Evolutionary conservation across 2,329 filamentous ascomycete genomes (phyloP), one percentile per base, ranked within the genome.

Genomic region (Neonectria punicea): DNA sequence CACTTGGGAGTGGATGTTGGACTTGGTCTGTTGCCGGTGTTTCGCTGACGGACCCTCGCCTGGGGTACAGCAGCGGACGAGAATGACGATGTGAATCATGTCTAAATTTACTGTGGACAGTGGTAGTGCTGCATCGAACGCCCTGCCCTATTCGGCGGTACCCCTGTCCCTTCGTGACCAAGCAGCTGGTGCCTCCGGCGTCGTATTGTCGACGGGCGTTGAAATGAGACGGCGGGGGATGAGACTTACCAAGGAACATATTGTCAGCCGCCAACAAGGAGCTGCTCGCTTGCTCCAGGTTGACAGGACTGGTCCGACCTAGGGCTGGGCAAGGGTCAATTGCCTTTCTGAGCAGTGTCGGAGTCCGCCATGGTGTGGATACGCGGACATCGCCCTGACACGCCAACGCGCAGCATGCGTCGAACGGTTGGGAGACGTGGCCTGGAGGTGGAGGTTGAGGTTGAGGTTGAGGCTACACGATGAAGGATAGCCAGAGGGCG

Each of bases 141-240:
- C 44, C 46, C 22, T 63, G 65, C 70, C 69, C 60, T 72, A 66
- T 71, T 47, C 58, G 68, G 36, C 58, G 34, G 60, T 66, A 65
- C 71, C 70, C 36, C 67, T 66, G 49, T 57, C 68, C 54, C 64
- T 66, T 69, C 67, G 64, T 69, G 73, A 70, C 71, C 71, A 70
- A 74, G 66, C 69, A 68, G 66, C 63, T 73, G 71, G 71, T 68
- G 70, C 41, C 66, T 60, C 55, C 57, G 66, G 55, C 55, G 66
- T 73, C 63, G 65, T 66, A 73, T 71, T 65, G 46, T 62, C 56
- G 65, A 65, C 55, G 63, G 49, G 63, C 46, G 61, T 66, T 44
- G 60, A 67, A 58, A 69, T 71, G 65, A 67, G 55, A 65, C 41
- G 49, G 43, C 59, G 55, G 59, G 53, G 51, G 49, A 34, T 46